These are phyloP conservation scores for Yarrowia yakushimensis DNA, from an alignment of 805 yeast genomes.

Conservation along the genomic window DNA sequence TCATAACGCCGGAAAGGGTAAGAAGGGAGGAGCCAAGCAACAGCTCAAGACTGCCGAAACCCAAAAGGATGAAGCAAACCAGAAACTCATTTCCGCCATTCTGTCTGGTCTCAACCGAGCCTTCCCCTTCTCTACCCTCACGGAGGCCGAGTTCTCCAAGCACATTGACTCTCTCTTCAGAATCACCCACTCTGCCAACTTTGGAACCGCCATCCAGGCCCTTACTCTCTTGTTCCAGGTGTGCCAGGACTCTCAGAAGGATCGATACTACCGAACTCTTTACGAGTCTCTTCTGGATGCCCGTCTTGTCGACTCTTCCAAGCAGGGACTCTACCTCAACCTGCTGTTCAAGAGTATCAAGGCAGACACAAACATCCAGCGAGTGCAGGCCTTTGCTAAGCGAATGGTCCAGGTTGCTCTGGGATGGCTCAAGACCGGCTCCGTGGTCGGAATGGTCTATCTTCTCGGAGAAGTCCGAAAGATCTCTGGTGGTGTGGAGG, in stretches of 20 bases:
- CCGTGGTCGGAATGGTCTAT: slow-evolving; percentile 76
- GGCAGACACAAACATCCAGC: slow-evolving; percentile 53
- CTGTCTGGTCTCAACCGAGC: slow-evolving; percentile 95
- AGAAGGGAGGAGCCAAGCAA: slow-evolving; percentile 60
- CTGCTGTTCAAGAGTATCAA: slow-evolving; percentile 79
- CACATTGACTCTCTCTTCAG: slow-evolving; percentile 82
- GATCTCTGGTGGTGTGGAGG: slow-evolving; percentile 26
- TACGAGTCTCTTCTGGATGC: slow-evolving; percentile 87
- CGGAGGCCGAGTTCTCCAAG: slow-evolving; percentile 58
- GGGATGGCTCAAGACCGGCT: slow-evolving; percentile 85
- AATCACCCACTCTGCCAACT: slow-evolving; percentile 91
- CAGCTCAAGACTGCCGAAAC: slow-evolving; percentile 34
- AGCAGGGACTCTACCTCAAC: slow-evolving; percentile 88
- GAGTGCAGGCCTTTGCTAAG: slow-evolving; percentile 87
- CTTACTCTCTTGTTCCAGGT: slow-evolving; percentile 81
- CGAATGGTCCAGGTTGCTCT: slow-evolving; percentile 80
- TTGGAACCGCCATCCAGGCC: slow-evolving; percentile 92
- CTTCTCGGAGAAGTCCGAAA: slow-evolving; percentile 67
- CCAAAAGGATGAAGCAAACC: slow-evolving; percentile 63
- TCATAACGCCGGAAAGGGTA: slow-evolving; percentile 75
- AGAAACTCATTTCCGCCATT: slow-evolving; percentile 82
- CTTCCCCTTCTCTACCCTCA: slow-evolving; percentile 80
- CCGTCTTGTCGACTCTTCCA: slow-evolving; percentile 78
- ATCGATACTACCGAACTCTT: slow-evolving; percentile 76
- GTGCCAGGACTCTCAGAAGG: slow-evolving; percentile 44